A percentile compares a stretch with the other conserved stretches of the same genome.
phyloP scores from a whole-genome alignment of 192 early-diverging fungal genomes.

The Phlyctochytrium arcticum region DNA sequence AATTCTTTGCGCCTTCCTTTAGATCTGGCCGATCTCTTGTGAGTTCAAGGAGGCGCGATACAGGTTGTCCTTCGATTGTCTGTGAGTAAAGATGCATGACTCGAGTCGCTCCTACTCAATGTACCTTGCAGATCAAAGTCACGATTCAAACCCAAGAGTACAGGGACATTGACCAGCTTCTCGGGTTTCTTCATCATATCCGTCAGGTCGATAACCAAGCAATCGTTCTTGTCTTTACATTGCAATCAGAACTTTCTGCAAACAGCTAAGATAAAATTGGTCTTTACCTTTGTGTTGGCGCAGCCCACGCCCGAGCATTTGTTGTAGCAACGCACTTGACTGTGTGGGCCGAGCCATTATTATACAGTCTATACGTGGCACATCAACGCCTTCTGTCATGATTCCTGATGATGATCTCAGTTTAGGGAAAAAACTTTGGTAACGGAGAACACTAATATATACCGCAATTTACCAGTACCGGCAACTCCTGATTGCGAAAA shows the following conservation, averaged over 20 bases:
- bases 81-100: neutral
- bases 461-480: slow-evolving; percentile 88
- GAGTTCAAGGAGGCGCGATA: neutral
- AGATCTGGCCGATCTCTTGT: neutral
- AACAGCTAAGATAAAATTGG: too few relatives aligned
- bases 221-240: slow-evolving; percentile 61
- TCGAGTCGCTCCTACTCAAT: neutral
- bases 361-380: slow-evolving; percentile 85
- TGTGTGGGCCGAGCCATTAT: slow-evolving; percentile 82
- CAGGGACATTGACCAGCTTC: slow-evolving; percentile 65
- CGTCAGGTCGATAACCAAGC: slow-evolving; percentile 82
- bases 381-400: slow-evolving; percentile 74
- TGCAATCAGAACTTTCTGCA: neutral
- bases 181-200: slow-evolving; percentile 53
- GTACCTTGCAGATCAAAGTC: slow-evolving; percentile 45
- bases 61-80: too few relatives aligned
- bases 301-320: slow-evolving; percentile 96
- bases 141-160: slow-evolving; percentile 74
- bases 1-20: neutral
- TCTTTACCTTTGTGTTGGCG: slow-evolving; percentile 37
- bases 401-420: slow-evolving; percentile 19
- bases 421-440: neutral
- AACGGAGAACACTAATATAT: slow-evolving; percentile 4
- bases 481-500: slow-evolving; percentile 60
- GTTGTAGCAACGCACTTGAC: slow-evolving; percentile 81